phyloP scores from a whole-genome alignment of 768 basidiomycete genomes.

The Trichaptum fuscoviolaceum region DNA sequence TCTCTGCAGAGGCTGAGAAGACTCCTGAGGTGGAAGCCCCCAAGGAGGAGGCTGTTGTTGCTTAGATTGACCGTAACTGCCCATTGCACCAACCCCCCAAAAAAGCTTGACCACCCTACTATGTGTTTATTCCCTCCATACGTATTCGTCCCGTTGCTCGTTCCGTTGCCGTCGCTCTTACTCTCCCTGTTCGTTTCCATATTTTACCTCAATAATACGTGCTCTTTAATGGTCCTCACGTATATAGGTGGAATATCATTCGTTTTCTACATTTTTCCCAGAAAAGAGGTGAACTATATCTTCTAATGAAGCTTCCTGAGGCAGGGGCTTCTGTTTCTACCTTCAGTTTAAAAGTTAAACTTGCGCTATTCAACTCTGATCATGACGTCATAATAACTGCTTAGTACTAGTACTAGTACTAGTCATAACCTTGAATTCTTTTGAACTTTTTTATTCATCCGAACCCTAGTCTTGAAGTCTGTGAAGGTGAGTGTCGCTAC shows the following conservation, averaged over 20 bases:
- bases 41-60: constrained; percentile 27
- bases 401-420: no score
- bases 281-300: background rate
- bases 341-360: no score
- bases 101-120: background rate
- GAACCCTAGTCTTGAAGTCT: no score
- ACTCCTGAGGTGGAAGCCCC: constrained; percentile 15
- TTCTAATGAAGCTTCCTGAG: no score
- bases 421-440: no score
- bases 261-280: background rate
- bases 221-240: background rate
- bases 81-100: background rate
- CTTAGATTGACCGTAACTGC: constrained; percentile 15
- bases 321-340: no score
- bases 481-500: no score
- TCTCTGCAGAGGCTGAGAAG: constrained; percentile 17
- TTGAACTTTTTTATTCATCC: no score
- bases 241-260: constrained; percentile 1
- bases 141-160: background rate
- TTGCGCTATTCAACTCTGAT: no score
- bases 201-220: background rate
- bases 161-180: background rate
- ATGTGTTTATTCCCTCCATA: background rate
- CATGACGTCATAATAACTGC: no score
- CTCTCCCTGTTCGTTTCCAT: background rate